Conservation (phyloP, 2,329 filamentous ascomycete species). For the Lachnellula arida region DNA sequence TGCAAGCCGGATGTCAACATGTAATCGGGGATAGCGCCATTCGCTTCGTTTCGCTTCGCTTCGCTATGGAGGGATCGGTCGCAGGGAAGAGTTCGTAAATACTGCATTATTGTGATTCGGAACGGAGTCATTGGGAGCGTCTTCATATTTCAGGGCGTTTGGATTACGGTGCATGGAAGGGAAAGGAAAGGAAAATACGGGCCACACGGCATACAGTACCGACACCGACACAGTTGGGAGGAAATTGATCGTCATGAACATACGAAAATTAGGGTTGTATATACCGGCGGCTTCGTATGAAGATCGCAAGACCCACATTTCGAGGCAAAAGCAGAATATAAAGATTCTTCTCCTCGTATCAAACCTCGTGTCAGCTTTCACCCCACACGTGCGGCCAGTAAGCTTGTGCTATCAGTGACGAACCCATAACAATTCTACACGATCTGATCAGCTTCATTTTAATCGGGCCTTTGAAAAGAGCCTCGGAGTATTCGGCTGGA, state of each 20-base stretch:
- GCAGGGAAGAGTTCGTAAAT: not conserved
- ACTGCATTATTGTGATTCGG: slow-evolving; percentile 6
- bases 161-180: not conserved
- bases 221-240: not conserved
- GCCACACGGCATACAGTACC: not conserved
- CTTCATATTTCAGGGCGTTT: not conserved
- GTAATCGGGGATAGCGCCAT: slow-evolving; percentile 6
- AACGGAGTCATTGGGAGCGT: slow-evolving; percentile 1
- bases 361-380: not conserved
- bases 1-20: slow-evolving; percentile 24
- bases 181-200: not conserved
- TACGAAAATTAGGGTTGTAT: not conserved
- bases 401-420: slow-evolving; percentile 17
- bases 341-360: not conserved
- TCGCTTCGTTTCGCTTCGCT: not conserved
- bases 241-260: not conserved
- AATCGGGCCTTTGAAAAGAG: not conserved
- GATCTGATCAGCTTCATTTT: not conserved
- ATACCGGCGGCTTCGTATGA: not conserved
- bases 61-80: not conserved
- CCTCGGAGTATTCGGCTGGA: not conserved
- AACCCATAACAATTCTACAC: slow-evolving; percentile 21
- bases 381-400: slow-evolving; percentile 13
- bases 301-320: slow-evolving; percentile 3
- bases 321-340: not conserved